A percentile compares a stretch with the other conserved stretches of the same genome.
These are phyloP conservation scores for Amniculicola lignicola DNA, from an alignment of 495 filamentous ascomycete species.

Conservation along the genomic window DNA sequence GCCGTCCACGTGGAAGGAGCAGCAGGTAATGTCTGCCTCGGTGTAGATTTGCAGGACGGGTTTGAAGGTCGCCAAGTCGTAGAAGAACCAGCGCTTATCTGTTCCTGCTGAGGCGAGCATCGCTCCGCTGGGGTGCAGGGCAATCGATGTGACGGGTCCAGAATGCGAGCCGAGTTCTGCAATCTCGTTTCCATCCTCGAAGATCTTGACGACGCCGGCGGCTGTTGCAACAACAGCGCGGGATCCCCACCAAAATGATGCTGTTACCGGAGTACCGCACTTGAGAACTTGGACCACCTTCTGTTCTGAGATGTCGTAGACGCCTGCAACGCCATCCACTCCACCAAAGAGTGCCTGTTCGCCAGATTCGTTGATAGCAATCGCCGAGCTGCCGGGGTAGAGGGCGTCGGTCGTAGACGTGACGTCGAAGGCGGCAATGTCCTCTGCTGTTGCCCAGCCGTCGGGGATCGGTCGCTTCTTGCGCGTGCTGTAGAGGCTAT, in stretches of 20 bases:
- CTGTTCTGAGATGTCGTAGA: slow-evolving; percentile 75
- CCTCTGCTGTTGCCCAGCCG: slow-evolving; percentile 76
- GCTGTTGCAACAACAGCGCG: slow-evolving; percentile 69
- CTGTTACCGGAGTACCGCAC: slow-evolving; percentile 68
- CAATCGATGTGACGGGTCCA: slow-evolving; percentile 71
- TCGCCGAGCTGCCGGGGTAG: slow-evolving; percentile 60
- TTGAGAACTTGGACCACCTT: slow-evolving; percentile 65
- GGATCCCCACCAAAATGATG: slow-evolving; percentile 71
- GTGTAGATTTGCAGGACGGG: slow-evolving; percentile 74
- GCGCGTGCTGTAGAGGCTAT: slow-evolving; percentile 75
- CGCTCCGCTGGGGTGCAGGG: slow-evolving; percentile 78
- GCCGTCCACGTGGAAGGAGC: slow-evolving; percentile 91
- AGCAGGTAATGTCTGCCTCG: slow-evolving; percentile 74
- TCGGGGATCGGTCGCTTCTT: slow-evolving; percentile 84
- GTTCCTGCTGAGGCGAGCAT: slow-evolving; percentile 83
- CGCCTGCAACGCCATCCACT: slow-evolving; percentile 67
- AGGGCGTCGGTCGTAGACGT: slow-evolving; percentile 58
- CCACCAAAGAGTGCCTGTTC: slow-evolving; percentile 78
- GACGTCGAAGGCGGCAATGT: slow-evolving; percentile 64
- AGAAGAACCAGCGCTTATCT: slow-evolving; percentile 92
- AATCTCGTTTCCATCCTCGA: slow-evolving; percentile 59
- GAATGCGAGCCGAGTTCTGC: slow-evolving; percentile 72
- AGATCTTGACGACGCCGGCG: slow-evolving; percentile 75
- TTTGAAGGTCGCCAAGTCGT: slow-evolving; percentile 67
- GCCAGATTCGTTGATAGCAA: slow-evolving; percentile 64